Conservation (phyloP, 2,329 filamentous ascomycete genomes). For the Aureobasidium sp. region DNA sequence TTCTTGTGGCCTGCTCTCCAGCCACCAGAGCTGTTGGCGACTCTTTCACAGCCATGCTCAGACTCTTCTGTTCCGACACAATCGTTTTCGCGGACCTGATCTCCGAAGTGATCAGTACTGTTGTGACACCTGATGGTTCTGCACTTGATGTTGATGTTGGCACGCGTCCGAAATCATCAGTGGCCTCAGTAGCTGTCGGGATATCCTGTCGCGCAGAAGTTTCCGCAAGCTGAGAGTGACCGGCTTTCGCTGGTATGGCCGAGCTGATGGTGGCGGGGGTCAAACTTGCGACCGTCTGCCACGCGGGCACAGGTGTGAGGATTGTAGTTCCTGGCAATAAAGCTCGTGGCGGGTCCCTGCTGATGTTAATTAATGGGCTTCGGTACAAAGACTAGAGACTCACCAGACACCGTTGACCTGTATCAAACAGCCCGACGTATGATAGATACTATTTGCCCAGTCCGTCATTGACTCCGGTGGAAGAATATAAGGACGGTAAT, state of each 20-base stretch:
- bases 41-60: background rate
- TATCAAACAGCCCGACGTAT: background rate
- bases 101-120: background rate
- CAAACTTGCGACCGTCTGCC: background rate
- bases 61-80: background rate
- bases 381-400: background rate
- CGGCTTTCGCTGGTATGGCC: background rate
- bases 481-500: constrained; percentile 1
- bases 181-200: background rate
- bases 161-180: background rate
- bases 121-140: background rate
- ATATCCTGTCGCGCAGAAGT: background rate
- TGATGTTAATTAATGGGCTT: background rate
- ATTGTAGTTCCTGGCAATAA: background rate
- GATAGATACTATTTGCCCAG: background rate
- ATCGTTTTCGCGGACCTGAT: background rate
- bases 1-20: background rate
- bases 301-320: background rate
- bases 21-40: background rate
- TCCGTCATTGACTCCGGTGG: background rate
- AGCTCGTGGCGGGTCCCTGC: background rate
- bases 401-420: background rate
- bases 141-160: background rate
- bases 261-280: background rate
- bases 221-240: background rate